Conservation (phyloP, 2,329 filamentous ascomycete species). For the Exophiala viscosa region DNA sequence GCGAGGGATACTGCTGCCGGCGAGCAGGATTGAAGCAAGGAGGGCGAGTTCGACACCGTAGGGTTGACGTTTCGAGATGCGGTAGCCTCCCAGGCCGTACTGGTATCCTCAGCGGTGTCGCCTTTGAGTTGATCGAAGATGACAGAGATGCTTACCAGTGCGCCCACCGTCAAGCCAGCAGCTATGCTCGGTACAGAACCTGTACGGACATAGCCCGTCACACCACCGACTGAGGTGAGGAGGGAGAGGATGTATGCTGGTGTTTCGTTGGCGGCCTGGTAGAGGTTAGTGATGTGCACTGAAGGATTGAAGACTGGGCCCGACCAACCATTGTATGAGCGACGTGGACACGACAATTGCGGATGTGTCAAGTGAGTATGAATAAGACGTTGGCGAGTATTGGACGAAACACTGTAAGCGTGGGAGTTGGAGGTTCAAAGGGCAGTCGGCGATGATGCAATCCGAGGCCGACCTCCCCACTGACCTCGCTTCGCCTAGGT, state of each 20-base stretch:
- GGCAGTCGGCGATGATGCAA: background rate
- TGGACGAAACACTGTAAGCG: background rate
- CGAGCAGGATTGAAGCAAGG: slow-evolving; percentile 79
- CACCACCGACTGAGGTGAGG: slow-evolving; percentile 81
- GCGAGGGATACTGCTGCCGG: slow-evolving; percentile 77
- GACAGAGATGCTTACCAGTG: slow-evolving; percentile 47
- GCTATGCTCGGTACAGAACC: slow-evolving; percentile 81
- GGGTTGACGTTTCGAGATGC: slow-evolving; percentile 68
- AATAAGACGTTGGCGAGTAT: background rate
- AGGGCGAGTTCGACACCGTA: slow-evolving; percentile 89
- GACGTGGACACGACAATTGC: too few relatives aligned
- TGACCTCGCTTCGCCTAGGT: background rate
- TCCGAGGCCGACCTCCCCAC: background rate
- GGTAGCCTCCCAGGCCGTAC: slow-evolving; percentile 76
- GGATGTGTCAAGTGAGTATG: background rate
- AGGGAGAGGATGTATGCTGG: slow-evolving; percentile 73
- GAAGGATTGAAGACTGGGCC: background rate
- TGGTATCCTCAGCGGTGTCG: slow-evolving; percentile 21
- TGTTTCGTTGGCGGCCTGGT: slow-evolving; percentile 75
- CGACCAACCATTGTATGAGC: background rate
- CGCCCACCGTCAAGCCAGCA: slow-evolving; percentile 79
- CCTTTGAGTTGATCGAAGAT: background rate
- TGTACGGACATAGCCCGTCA: slow-evolving; percentile 79
- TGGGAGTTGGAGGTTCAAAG: background rate
- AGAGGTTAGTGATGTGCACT: slow-evolving; percentile 34